Conservation (phyloP, 2,329 filamentous ascomycete genomes). For the Cucurbitaria berberidis region DNA sequence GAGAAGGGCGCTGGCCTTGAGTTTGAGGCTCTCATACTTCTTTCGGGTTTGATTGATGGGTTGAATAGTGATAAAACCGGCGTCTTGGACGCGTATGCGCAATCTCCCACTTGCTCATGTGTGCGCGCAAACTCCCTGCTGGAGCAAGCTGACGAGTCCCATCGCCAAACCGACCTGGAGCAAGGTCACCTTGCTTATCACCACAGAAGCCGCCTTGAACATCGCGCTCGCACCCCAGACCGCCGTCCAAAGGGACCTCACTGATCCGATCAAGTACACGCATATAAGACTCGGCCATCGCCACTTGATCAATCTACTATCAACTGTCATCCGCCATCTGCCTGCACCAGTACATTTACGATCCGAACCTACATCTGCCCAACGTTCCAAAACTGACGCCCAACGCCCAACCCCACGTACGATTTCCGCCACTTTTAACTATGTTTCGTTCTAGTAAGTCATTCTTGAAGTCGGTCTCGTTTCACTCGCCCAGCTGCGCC, state of each 20-base stretch:
- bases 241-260: not conserved
- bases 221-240: not conserved
- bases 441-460: constrained; percentile 16
- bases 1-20: not conserved
- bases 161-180: not conserved
- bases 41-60: not conserved
- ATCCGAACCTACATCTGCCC: not conserved
- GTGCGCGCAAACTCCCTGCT: constrained; percentile 3
- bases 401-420: not conserved
- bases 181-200: constrained; percentile 14
- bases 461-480: not conserved
- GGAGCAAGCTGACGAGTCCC: constrained; percentile 1
- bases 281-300: not conserved
- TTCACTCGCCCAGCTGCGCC: not conserved
- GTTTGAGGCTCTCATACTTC: constrained; percentile 8
- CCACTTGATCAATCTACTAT: not conserved
- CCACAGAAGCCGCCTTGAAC: constrained; percentile 5
- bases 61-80: constrained; percentile 6
- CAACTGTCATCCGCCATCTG: not conserved
- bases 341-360: not conserved
- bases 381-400: not conserved
- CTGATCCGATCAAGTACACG: not conserved
- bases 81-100: constrained; percentile 8
- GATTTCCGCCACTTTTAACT: not conserved
- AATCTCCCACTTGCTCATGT: constrained; percentile 4